These are phyloP conservation scores for Xerocomus cyaneibrunnescens DNA, from an alignment of 1,284 basidiomycete species.

Conservation along the genomic window DNA sequence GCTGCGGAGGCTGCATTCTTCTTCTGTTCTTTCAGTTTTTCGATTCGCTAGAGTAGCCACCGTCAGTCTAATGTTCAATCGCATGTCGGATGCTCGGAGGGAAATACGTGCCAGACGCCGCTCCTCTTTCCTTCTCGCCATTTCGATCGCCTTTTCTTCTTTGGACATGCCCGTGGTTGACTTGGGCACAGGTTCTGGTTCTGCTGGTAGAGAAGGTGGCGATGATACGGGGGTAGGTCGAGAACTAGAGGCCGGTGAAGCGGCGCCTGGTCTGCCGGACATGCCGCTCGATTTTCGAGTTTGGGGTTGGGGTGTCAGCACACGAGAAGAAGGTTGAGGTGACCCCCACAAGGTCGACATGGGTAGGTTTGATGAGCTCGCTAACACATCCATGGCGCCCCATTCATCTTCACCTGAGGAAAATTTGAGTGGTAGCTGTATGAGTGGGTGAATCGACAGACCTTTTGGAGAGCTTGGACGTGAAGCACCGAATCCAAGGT, in stretches of 20 bases:
- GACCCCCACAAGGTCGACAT: conserved; percentile 21
- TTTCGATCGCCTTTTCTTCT: conserved; percentile 87
- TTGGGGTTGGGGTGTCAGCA: conserved; percentile 23
- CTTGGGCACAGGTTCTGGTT: conserved; percentile 13
- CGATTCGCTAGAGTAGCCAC: conserved; percentile 51
- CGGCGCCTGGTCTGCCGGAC: background rate
- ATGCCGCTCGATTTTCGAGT: conserved; percentile 5
- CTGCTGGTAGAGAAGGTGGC: conserved; percentile 14
- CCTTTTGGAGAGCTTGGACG: conserved; percentile 17
- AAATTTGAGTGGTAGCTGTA: background rate
- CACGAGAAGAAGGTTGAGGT: conserved; percentile 13
- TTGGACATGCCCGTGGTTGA: conserved; percentile 56
- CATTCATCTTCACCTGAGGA: conserved; percentile 23
- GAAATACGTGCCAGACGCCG: conserved; percentile 64
- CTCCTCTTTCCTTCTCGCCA: conserved; percentile 86
- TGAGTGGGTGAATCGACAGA: background rate
- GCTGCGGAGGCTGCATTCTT: conserved; percentile 37
- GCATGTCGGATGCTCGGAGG: background rate
- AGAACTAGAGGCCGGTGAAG: conserved; percentile 24
- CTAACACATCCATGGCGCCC: conserved; percentile 19
- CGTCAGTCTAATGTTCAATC: conserved; percentile 2
- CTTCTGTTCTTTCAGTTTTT: conserved; percentile 71
- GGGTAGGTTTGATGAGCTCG: conserved; percentile 1
- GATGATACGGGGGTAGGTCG: conserved; percentile 29
- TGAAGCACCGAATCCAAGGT: conserved; percentile 24